Base-by-base conservation (phyloP, 2,329 filamentous ascomycete species). In the Trichoderma sp. region DNA sequence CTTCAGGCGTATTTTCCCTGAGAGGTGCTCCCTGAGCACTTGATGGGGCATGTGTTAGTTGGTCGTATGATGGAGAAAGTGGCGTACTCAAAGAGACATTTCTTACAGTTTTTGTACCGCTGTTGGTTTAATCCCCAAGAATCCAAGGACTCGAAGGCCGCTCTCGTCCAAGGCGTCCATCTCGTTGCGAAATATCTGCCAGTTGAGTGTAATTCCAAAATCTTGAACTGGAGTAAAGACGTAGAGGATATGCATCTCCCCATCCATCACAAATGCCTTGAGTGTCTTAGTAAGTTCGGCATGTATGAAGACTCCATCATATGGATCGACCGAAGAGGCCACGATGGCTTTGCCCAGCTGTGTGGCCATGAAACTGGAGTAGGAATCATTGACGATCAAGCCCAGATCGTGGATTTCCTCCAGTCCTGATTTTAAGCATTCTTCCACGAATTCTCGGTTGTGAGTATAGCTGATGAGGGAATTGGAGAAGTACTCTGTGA, bases 231-330 rank as follows among this genome's bases (percentile, higher is more conserved):
- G 91, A 0, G 91, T 93, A 71, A 94, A 93, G 46, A 88, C 89
- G 76, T 94, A 94, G 58, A 93, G 84, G 14, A 92, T 85, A 74
- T 94, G 91, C 88, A 94, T 90, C 71, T 94, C 91, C 4, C 90
- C 89, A 74, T 94, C 91, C 86, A 94, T 89, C 14, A 93, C 91
- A 74, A 94, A 94, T 1, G 89, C 90, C 70, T 86, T 83, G 3
- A 94, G 82, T 0, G 91, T 90, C 72, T 85, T 85, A 68, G 84
- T 84, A 59, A 94, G 82, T 77, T 94, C 91, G 56, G 87, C 83
- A 73, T 93, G 83, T 21, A 94, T 84, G 73, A 93, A 94, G 1
- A 92, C 79, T 0, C 91, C 91, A 73, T 94, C 91, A 69, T 92
- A 90, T 0, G 91, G 91, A 61, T 91, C 87, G 43, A 94, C 85